phyloP scores from a whole-genome alignment of 768 basidiomycete genomes.

The Pleurotus tuber-regium region DNA sequence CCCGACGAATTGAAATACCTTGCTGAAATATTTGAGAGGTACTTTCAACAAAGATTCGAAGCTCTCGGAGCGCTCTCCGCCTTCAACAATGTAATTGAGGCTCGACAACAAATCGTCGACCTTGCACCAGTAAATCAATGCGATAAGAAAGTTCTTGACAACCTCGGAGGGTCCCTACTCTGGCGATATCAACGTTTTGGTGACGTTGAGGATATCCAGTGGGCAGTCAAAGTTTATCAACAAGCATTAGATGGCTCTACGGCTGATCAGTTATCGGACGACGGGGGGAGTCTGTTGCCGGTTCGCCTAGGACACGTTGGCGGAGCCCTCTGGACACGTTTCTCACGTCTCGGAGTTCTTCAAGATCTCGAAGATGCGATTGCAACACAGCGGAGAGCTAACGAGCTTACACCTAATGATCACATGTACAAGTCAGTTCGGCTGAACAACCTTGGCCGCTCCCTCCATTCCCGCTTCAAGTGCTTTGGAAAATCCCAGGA shows the following conservation, averaged over 20 bases:
- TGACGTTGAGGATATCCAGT: slow-evolving; percentile 8
- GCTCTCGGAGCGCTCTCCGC: background rate
- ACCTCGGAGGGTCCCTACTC: slow-evolving; percentile 2
- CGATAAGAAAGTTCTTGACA: slow-evolving; percentile 3
- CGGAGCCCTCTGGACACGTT: background rate
- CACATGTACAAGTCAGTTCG: background rate
- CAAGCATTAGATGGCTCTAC: background rate
- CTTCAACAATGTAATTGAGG: slow-evolving; percentile 3
- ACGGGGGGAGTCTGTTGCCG: too few relatives aligned
- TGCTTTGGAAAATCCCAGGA: too few relatives aligned
- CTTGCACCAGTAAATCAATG: too few relatives aligned
- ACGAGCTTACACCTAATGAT: background rate
- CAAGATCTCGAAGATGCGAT: background rate
- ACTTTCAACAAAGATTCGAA: background rate
- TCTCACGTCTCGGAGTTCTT: background rate
- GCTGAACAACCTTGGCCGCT: background rate
- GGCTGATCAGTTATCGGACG: too few relatives aligned
- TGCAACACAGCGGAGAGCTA: background rate
- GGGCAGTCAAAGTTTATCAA: background rate
- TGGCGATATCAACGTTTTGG: slow-evolving; percentile 5
- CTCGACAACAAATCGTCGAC: background rate
- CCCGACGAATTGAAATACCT: too few relatives aligned
- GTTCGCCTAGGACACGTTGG: background rate
- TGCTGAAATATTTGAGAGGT: too few relatives aligned
- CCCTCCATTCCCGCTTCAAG: background rate